Evolutionary conservation across 169 alveolate genomes (phyloP), one percentile per base, ranked within the genome.

Genomic region (Plasmodium coatneyi): DNA sequence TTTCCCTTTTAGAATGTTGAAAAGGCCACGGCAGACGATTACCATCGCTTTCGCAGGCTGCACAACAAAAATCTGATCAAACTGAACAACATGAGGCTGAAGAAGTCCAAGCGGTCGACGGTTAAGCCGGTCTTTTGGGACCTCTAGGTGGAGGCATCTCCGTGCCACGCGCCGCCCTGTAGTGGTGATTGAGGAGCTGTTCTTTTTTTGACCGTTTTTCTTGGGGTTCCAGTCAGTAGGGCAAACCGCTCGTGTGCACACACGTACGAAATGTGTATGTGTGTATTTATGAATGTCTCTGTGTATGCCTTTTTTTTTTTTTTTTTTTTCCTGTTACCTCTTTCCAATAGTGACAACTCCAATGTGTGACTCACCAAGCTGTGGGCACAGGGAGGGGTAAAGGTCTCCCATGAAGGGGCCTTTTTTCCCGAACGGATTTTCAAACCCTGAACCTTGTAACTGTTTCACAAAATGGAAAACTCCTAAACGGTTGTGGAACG

Each of bases 11-110:
- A 95, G 96, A 79, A 95, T 70, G 92, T 96, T 10, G 96, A 96
- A 83, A 83, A 79, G 43, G 95, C 97, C 76, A 87, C 94, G 60
- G 96, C 96, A 95, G 71, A 90, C 39, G 97, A 96, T 74, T 96
- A 96, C 80, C 95, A 95, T 89, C 96, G 97, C 36, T 96, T 96
- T 92, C 83, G 96, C 28, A 91, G 97, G 56, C 92, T 96, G 78
- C 97, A 96, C 78, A 96, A 96, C 54, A 81, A 95, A 12, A 49
- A 92, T 28, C 34, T 93, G 30, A 96, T 96, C 28, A 96, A 95
- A 72, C 83, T 96, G 91, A 96, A 96, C 95, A 96, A 96, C 92
- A 72, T 96, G 72, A 81, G 97, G 70, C 82, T 96, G 70, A 96
- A 96, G 92, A 96, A 96, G 76, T 87, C 94, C 79, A 83, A 96